These are phyloP conservation scores for Neurospora sp. DNA, from an alignment of 495 filamentous ascomycete species.

Conservation along the genomic window DNA sequence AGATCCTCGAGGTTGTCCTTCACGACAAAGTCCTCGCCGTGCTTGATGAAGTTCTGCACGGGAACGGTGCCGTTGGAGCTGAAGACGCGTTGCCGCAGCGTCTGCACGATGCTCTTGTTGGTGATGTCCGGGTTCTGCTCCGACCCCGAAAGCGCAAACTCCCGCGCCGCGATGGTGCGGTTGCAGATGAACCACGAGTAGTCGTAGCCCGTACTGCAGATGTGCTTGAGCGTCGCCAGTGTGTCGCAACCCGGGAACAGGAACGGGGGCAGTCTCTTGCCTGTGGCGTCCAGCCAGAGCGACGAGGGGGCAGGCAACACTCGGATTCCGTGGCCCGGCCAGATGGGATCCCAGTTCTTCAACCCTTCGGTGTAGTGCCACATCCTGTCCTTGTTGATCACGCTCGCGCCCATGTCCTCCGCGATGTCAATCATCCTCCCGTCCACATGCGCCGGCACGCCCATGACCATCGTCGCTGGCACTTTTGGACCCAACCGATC, in stretches of 20 bases:
- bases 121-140: slow-evolving; percentile 47
- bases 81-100: slow-evolving; percentile 35
- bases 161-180: slow-evolving; percentile 38
- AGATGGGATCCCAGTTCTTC: slow-evolving; percentile 43
- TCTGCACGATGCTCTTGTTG: slow-evolving; percentile 36
- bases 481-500: slow-evolving; percentile 36
- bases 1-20: slow-evolving; percentile 36
- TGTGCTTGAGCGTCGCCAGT: slow-evolving; percentile 40
- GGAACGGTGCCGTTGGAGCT: slow-evolving; percentile 34
- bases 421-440: slow-evolving; percentile 43
- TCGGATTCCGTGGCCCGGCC: slow-evolving; percentile 43
- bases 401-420: slow-evolving; percentile 30
- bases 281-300: slow-evolving; percentile 43
- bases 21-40: slow-evolving; percentile 41
- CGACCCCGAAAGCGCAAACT: slow-evolving; percentile 44
- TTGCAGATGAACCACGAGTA: slow-evolving; percentile 47
- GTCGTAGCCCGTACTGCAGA: slow-evolving; percentile 43
- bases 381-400: slow-evolving; percentile 44
- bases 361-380: slow-evolving; percentile 48
- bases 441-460: slow-evolving; percentile 43
- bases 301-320: slow-evolving; percentile 40
- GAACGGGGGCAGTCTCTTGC: slow-evolving; percentile 38
- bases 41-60: slow-evolving; percentile 40
- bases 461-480: slow-evolving; percentile 38
- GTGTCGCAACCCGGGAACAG: slow-evolving; percentile 42